Conservation (phyloP, 1,284 basidiomycete species). For the Ustilago shanxiensis region DNA sequence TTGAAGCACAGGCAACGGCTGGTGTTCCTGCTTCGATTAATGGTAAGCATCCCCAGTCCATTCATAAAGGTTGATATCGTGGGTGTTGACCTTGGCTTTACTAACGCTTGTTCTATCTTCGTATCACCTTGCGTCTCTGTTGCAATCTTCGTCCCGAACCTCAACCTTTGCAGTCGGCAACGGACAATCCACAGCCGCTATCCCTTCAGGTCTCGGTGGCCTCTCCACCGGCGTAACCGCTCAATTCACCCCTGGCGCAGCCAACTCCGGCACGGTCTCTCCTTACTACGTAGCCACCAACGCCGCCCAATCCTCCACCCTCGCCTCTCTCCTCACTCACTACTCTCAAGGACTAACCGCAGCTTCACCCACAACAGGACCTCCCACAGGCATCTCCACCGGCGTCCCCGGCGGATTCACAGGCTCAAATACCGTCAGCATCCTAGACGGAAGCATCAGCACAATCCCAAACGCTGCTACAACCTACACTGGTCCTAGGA, state of each 20-base stretch:
- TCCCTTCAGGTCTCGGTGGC: slow-evolving; percentile 35
- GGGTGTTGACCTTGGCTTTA: too few relatives aligned
- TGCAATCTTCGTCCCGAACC: neutral
- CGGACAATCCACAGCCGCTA: slow-evolving; percentile 28
- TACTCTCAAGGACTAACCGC: slow-evolving; percentile 45
- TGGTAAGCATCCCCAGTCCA: slow-evolving; percentile 29
- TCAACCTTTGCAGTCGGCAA: slow-evolving; percentile 28
- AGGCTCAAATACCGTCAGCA: slow-evolving; percentile 18
- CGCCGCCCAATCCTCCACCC: slow-evolving; percentile 25
- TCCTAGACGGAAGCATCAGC: slow-evolving; percentile 35
- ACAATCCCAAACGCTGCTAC: slow-evolving; percentile 51
- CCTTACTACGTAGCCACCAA: slow-evolving; percentile 47
- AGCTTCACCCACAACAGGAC: slow-evolving; percentile 39
- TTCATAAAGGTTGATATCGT: too few relatives aligned
- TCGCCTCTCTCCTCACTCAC: slow-evolving; percentile 40
- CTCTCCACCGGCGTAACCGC: slow-evolving; percentile 24
- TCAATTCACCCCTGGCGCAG: slow-evolving; percentile 37
- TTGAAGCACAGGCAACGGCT: slow-evolving; percentile 23
- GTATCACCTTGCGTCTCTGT: neutral
- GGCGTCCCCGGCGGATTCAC: slow-evolving; percentile 44
- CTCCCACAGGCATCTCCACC: slow-evolving; percentile 32
- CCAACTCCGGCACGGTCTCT: slow-evolving; percentile 1
- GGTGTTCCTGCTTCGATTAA: slow-evolving; percentile 41
- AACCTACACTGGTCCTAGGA: slow-evolving; percentile 32
- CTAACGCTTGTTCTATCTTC: too few relatives aligned